Evolutionary conservation across 1,139 yeast genomes (phyloP).

Genomic region (Nakaseomyces uthaithaninus): DNA sequence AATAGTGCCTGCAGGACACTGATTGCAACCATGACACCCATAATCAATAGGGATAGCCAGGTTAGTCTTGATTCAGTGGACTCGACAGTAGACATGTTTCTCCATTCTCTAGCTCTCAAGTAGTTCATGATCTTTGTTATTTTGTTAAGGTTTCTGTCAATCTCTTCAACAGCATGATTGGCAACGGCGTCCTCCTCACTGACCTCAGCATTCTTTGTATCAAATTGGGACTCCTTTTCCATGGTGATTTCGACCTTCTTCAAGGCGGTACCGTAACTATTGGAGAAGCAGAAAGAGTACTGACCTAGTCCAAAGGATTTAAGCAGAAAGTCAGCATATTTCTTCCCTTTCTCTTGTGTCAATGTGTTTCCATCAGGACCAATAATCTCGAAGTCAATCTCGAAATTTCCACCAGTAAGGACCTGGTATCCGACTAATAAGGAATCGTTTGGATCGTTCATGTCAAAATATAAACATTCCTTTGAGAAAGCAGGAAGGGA

Average conservation of each 20-base stretch:
- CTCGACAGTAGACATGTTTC: conserved; percentile 63
- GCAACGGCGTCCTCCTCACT: conserved; percentile 49
- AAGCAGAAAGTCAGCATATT: conserved; percentile 52
- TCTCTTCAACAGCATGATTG: conserved; percentile 48
- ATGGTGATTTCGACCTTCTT: conserved; percentile 60
- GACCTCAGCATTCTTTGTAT: conserved; percentile 35
- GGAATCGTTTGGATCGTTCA: conserved; percentile 32
- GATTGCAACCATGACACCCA: conserved; percentile 56
- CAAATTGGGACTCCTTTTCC: conserved; percentile 35
- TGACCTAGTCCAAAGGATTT: conserved; percentile 50
- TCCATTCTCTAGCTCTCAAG: conserved; percentile 63
- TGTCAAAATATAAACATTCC: conserved; percentile 36
- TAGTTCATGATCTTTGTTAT: conserved; percentile 53
- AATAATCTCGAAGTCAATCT: conserved; percentile 53
- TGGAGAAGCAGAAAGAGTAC: conserved; percentile 59
- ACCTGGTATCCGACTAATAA: conserved; percentile 40
- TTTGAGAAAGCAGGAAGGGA: conserved; percentile 36
- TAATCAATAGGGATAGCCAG: conserved; percentile 54
- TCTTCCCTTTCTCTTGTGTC: conserved; percentile 44
- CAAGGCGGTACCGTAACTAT: conserved; percentile 56
- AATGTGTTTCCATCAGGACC: conserved; percentile 53
- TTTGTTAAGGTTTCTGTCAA: conserved; percentile 52
- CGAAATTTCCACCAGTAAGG: conserved; percentile 61
- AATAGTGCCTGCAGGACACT: conserved; percentile 54
- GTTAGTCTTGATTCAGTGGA: conserved; percentile 59